Conservation (phyloP, 2,329 filamentous ascomycete genomes). For the Colletotrichum viniferum region DNA sequence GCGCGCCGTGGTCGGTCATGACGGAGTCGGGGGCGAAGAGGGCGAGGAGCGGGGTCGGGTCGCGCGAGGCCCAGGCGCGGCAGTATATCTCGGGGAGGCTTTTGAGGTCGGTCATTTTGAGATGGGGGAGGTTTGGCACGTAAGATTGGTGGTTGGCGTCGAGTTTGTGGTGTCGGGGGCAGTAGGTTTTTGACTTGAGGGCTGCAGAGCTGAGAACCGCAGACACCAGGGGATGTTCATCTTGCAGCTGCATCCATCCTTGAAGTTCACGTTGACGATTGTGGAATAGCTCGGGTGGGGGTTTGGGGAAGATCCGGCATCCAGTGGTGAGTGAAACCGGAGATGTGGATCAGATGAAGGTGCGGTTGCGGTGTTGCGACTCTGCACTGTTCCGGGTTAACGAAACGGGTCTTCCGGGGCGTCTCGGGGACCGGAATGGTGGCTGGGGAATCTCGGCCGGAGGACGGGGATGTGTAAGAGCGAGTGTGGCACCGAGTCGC, state of each 20-base stretch:
- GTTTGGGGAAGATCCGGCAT: slow-evolving; percentile 12
- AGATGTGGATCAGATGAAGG: neutral
- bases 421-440: neutral
- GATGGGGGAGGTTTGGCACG: too few relatives aligned
- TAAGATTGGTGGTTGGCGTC: neutral
- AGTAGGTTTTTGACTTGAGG: neutral
- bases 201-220: neutral
- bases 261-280: neutral
- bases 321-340: neutral
- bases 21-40: slow-evolving; percentile 3
- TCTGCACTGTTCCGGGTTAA: neutral
- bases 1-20: slow-evolving; percentile 15
- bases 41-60: neutral
- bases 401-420: neutral
- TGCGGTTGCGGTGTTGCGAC: neutral
- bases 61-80: neutral
- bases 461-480: neutral
- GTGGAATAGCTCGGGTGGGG: neutral
- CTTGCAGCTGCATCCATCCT: neutral
- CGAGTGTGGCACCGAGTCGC: neutral
- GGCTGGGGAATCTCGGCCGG: neutral
- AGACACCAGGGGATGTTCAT: neutral
- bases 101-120: neutral
- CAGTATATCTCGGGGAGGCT: slow-evolving; percentile 3
- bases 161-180: neutral